Conservation (phyloP, 176 grass and related monocot genomes). For the Hordeum marinum region DNA sequence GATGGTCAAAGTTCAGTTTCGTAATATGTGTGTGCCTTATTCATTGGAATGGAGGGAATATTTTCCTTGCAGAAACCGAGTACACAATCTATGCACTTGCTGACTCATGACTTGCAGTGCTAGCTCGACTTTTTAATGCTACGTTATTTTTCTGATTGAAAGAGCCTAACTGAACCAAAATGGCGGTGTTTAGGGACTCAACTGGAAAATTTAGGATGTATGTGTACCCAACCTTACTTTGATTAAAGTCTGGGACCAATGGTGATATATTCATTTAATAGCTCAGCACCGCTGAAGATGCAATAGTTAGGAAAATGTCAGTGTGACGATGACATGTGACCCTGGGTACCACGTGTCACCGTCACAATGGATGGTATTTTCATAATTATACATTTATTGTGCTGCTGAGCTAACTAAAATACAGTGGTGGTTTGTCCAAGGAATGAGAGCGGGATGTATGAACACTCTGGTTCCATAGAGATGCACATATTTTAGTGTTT, state of each 20-base stretch:
- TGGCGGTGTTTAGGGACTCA: not conserved
- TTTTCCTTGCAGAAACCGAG: not conserved
- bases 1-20: not conserved
- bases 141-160: not conserved
- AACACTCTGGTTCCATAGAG: not conserved
- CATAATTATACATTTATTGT: not conserved
- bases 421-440: not conserved
- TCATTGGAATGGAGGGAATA: not conserved
- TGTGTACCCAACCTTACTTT: not conserved
- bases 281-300: not conserved
- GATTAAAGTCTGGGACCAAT: not conserved
- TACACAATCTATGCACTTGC: not conserved
- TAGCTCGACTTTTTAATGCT: not conserved
- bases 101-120: conserved; percentile 8
- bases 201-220: not conserved
- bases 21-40: not conserved
- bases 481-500: not conserved
- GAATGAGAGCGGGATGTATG: not conserved
- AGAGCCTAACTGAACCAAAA: conserved; percentile 7
- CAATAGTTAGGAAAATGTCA: not conserved
- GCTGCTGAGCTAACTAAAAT: not conserved
- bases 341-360: not conserved
- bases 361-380: not conserved
- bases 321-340: not conserved
- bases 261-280: conserved; percentile 4